These are phyloP conservation scores for Moesziomyces sp. DNA, from an alignment of 1,284 basidiomycete species.

Conservation along the genomic window DNA sequence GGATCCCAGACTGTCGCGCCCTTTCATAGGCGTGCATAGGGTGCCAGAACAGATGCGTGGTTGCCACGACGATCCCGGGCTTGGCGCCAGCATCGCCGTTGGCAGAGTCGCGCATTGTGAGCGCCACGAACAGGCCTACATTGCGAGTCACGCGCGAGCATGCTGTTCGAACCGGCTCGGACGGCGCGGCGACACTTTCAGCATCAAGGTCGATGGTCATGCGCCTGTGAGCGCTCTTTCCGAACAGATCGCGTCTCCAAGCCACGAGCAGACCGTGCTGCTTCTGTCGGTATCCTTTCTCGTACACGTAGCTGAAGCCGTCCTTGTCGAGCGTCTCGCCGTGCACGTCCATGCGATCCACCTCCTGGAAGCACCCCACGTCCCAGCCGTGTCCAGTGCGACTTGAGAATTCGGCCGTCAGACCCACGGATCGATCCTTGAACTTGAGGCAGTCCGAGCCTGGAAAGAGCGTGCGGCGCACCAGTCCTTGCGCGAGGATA, in stretches of 20 bases:
- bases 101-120: slow-evolving; percentile 35
- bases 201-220: slow-evolving; percentile 53
- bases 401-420: slow-evolving; percentile 49
- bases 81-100: slow-evolving; percentile 1
- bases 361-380: slow-evolving; percentile 69
- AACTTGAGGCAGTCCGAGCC: slow-evolving; percentile 69
- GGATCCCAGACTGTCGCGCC: slow-evolving; percentile 73
- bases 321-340: slow-evolving; percentile 39
- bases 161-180: slow-evolving; percentile 22
- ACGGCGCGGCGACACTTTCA: slow-evolving; percentile 25
- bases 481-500: slow-evolving; percentile 69
- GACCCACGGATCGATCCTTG: slow-evolving; percentile 59
- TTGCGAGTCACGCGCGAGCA: slow-evolving; percentile 55
- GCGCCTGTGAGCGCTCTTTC: slow-evolving; percentile 13
- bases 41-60: slow-evolving; percentile 94
- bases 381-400: slow-evolving; percentile 65
- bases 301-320: slow-evolving; percentile 59
- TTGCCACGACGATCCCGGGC: slow-evolving; percentile 78
- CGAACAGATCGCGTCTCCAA: slow-evolving; percentile 50
- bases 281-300: slow-evolving; percentile 64
- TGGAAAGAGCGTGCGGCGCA: slow-evolving; percentile 69
- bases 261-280: slow-evolving; percentile 64
- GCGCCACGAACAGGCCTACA: slow-evolving; percentile 57
- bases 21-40: slow-evolving; percentile 83
- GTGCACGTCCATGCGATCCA: slow-evolving; percentile 67